Evolutionary conservation across 2,329 filamentous ascomycete genomes (phyloP), one percentile per base, ranked within the genome.

Genomic region (Trichoderma koningii): DNA sequence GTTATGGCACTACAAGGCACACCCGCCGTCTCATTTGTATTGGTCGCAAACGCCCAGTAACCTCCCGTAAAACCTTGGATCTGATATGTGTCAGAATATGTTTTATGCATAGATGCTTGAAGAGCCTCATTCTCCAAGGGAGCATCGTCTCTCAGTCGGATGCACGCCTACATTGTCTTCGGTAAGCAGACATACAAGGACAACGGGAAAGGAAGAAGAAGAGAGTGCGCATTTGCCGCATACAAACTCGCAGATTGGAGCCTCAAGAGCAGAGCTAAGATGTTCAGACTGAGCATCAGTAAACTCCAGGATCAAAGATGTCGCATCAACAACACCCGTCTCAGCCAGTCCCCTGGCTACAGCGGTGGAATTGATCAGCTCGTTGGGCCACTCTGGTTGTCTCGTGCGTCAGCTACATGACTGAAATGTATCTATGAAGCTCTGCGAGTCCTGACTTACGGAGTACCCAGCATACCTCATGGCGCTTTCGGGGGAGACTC

Each of bases 201-300:
- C 5, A 41, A 23, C 5, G 21, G 19, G 1, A 34, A 5, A 23
- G 19, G 10, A 26, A 3, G 26, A 17, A 19, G 10, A 26, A 47
- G 23, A 41, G 5, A 15, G 2, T 30, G 7, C 1, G 30, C 7
- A 44, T 38, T n/a, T 15, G 21, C 3, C 12, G 55, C 65, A 2
- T 67, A 70, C 69, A 60, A 70, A 68, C 44, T 70, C 69, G n/a
- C 68, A 68, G 9, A 70, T 42, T 3, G 69, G 68, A 7, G 69
- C 68, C 14, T 66, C 55, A 19, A 70, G 51, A 3, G 66, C 68
- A 15, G 47, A 68, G 7, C 45, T 14, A 12, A 70, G 15, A 21
- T 69, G 28, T 1, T 28, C 5, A 0, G 56, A 34, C 17, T 68
- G 63, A 3, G 28, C 41, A 4, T 65, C 63, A 3, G 50, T 41